Conservation (phyloP, 2,329 filamentous ascomycete genomes). For the Phialocephala sp. region DNA sequence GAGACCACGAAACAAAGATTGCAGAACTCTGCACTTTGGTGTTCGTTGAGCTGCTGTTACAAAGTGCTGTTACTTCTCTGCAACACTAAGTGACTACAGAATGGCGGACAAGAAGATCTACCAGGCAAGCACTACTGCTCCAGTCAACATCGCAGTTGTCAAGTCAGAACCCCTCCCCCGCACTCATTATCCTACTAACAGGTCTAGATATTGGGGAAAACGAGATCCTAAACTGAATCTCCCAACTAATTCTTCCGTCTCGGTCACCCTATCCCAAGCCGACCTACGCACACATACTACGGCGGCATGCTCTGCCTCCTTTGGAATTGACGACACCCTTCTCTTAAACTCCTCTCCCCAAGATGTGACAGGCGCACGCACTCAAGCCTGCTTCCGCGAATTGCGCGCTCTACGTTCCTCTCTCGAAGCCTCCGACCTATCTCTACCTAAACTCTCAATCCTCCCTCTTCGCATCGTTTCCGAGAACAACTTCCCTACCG, state of each 20-base stretch:
- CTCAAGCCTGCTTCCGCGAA: conserved; percentile 92
- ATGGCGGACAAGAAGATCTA: conserved; percentile 62
- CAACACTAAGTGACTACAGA: conserved; percentile 20
- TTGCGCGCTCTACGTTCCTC: conserved; percentile 77
- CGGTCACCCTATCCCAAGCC: conserved; percentile 91
- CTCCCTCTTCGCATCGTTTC: conserved; percentile 85
- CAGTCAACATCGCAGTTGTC: conserved; percentile 97
- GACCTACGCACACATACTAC: conserved; percentile 96
- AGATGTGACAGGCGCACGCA: conserved; percentile 85
- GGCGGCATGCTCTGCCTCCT: conserved; percentile 82
- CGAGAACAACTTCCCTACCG: conserved; percentile 99
- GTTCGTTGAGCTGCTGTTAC: conserved; percentile 20
- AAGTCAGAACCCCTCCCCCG: conserved; percentile 63
- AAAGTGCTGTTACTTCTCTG: not conserved
- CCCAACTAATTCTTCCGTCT: conserved; percentile 96
- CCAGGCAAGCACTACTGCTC: conserved; percentile 93
- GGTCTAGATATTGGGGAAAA: conserved; percentile 87
- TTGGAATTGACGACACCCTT: conserved; percentile 71
- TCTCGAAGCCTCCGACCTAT: conserved; percentile 73
- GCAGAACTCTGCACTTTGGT: not conserved
- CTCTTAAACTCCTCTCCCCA: conserved; percentile 83
- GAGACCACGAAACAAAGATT: conserved; percentile 11
- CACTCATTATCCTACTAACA: conserved; percentile 24
- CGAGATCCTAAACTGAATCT: conserved; percentile 92
- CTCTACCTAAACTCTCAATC: conserved; percentile 80